Evolutionary conservation across 257 asterid species (phyloP), one percentile per base, ranked within the genome.

Genomic region (Fraxinus anomala): DNA sequence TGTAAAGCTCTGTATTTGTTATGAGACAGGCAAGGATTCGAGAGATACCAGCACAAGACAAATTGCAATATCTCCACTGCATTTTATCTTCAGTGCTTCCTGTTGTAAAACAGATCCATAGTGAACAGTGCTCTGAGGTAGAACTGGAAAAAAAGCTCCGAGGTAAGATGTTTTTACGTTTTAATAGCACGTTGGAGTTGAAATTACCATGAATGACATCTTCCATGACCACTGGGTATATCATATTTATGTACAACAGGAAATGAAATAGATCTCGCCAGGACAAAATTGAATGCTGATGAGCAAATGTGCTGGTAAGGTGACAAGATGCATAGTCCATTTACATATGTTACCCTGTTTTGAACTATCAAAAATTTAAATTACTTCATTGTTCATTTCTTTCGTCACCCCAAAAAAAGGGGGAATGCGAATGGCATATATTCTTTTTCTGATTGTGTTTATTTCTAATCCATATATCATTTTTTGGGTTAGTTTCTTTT

Each of bases 281-380:
- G 99, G 91, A 88, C 96, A 65, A 96, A 89, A 85, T 84, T 96
- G 86, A 89, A 89, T 75, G 94, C 99, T 30, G 99, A 96, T 85
- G 99, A 96, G 87, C 99, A 96, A 89, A 93, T 96, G 99, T 93
- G 98, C 85, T 96, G 99, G 99, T 96, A 89, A 80, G 86, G 68
- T 75, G 80, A 68, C 79, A 70, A 54, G 44, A 68, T 77, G 76
- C 79, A 72, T 14, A 73, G 80, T 70, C 73, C 69, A 42, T 75
- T 83, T 80, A 63, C 78, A 54, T 67, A 66, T 28, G 67, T 78
- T 73, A 59, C 63, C 75, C 74, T 73, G 76, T 28, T 70, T 33
- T 71, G 14, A 49, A 37, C 80, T 63, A 42, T 51, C 23, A 78
- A 13, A 70, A 61, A n/a, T 61, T 79, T 23, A 65, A 68, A 21